Conservation (phyloP, 1,284 basidiomycete species). For the Irpex sp. region DNA sequence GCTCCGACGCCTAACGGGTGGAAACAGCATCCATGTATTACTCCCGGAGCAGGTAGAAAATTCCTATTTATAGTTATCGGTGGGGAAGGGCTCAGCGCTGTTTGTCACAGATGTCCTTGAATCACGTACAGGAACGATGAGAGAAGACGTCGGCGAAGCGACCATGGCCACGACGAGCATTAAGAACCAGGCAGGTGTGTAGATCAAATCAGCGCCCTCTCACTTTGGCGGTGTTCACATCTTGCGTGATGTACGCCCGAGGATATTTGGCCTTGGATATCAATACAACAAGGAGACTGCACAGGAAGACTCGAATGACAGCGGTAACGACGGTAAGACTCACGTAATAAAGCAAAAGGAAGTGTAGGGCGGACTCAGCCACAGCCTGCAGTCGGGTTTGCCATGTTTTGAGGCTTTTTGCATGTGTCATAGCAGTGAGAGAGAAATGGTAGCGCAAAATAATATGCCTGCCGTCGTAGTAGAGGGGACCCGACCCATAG, state of each 20-base stretch:
- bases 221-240: neutral
- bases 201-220: neutral
- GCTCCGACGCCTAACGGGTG: neutral
- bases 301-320: neutral
- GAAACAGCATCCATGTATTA: neutral
- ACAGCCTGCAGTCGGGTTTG: neutral
- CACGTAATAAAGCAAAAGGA: neutral
- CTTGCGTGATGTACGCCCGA: neutral
- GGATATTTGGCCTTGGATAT: conserved; percentile 5
- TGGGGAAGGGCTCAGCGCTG: neutral
- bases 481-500: conserved; percentile 5
- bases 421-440: conserved; percentile 13
- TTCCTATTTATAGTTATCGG: neutral
- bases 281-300: conserved; percentile 5
- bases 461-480: conserved; percentile 8
- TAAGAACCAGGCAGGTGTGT: neutral
- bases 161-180: neutral
- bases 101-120: neutral
- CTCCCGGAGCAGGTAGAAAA: too few species aligned
- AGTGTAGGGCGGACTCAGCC: neutral
- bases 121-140: neutral
- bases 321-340: neutral
- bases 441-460: conserved; percentile 11
- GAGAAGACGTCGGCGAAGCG: neutral
- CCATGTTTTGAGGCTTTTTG: conserved; percentile 11